phyloP scores from a whole-genome alignment of 2,329 filamentous ascomycete species.

The Alternaria panax region DNA sequence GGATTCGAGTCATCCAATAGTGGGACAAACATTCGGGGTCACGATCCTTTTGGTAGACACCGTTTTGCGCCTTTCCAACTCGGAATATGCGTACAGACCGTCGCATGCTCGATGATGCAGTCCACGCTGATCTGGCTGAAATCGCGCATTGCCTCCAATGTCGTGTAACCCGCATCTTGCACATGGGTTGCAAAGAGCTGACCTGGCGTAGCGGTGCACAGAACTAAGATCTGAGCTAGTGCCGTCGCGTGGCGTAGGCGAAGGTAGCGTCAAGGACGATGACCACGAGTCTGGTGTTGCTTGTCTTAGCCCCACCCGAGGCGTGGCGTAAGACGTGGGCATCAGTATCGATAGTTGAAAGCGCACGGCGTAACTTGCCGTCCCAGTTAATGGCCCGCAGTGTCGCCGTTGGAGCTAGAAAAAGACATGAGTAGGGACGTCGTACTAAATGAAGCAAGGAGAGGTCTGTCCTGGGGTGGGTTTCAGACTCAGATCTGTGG shows the following conservation, averaged over 20 bases:
- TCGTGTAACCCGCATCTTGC: slow-evolving; percentile 20
- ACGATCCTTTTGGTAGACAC: slow-evolving; percentile 18
- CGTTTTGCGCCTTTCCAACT: slow-evolving; percentile 18
- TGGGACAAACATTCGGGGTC: slow-evolving; percentile 18
- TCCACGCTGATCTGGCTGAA: neutral
- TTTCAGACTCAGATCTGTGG: slow-evolving; percentile 10
- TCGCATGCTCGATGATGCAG: slow-evolving; percentile 22
- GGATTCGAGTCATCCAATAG: slow-evolving; percentile 18
- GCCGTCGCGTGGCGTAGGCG: slow-evolving; percentile 19
- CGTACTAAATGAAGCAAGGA: slow-evolving; percentile 20
- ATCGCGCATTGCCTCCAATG: slow-evolving; percentile 9
- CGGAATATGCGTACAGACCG: slow-evolving; percentile 10
- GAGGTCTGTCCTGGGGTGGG: neutral
- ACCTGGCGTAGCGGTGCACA: slow-evolving; percentile 18
- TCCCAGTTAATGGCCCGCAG: slow-evolving; percentile 5
- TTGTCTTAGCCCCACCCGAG: slow-evolving; percentile 15
- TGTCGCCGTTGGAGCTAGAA: slow-evolving; percentile 7
- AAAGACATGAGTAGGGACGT: slow-evolving; percentile 5
- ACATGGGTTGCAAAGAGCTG: slow-evolving; percentile 17
- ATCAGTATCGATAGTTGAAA: slow-evolving; percentile 7
- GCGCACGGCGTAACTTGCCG: slow-evolving; percentile 9
- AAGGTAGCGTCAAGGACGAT: slow-evolving; percentile 12
- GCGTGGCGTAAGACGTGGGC: slow-evolving; percentile 16
- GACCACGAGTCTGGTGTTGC: slow-evolving; percentile 20
- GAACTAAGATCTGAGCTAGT: slow-evolving; percentile 20